These are phyloP conservation scores for Truncatella angustata DNA, from an alignment of 2,329 filamentous ascomycete genomes.

Conservation along the genomic window DNA sequence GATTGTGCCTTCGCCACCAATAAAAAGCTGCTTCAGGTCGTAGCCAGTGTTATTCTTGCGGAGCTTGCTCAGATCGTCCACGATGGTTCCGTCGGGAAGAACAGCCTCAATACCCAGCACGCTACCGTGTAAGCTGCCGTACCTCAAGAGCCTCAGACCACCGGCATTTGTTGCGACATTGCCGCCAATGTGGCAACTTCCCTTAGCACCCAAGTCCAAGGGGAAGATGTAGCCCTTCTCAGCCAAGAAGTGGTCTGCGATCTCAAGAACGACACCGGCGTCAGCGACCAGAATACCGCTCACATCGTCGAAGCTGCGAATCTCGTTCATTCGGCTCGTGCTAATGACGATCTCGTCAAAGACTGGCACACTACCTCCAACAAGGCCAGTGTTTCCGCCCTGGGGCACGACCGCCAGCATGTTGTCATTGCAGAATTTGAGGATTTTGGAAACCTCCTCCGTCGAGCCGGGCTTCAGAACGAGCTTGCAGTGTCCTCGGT, in stretches of 20 bases:
- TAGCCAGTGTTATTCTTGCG: conserved; percentile 99
- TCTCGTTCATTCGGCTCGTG: conserved; percentile 84
- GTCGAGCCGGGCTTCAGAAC: conserved; percentile 84
- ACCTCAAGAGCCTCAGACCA: conserved; percentile 82
- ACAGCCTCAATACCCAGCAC: conserved; percentile 93
- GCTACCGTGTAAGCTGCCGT: conserved; percentile 90
- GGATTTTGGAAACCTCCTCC: conserved; percentile 83
- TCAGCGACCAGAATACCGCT: conserved; percentile 89
- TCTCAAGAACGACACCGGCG: conserved; percentile 87
- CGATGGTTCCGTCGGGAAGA: conserved; percentile 85
- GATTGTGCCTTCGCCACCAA: conserved; percentile 91
- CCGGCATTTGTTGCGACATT: conserved; percentile 97
- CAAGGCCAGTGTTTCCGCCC: conserved; percentile 93
- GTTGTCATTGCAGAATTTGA: conserved; percentile 94
- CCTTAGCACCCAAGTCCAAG: conserved; percentile 95
- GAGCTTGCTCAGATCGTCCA: conserved; percentile 83
- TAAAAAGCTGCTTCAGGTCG: conserved; percentile 75
- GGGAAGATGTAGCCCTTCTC: conserved; percentile 88
- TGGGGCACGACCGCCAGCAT: conserved; percentile 92
- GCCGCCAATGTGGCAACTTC: conserved; percentile 92
- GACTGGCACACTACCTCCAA: conserved; percentile 92
- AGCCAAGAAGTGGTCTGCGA: conserved; percentile 81
- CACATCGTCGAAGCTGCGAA: conserved; percentile 88
- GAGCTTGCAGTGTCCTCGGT: conserved; percentile 82
- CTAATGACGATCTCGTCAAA: conserved; percentile 98